Evolutionary conservation across 2,329 filamentous ascomycete species (phyloP), one percentile per base, ranked within the genome.

Genomic region (Beauveria bassiana): DNA sequence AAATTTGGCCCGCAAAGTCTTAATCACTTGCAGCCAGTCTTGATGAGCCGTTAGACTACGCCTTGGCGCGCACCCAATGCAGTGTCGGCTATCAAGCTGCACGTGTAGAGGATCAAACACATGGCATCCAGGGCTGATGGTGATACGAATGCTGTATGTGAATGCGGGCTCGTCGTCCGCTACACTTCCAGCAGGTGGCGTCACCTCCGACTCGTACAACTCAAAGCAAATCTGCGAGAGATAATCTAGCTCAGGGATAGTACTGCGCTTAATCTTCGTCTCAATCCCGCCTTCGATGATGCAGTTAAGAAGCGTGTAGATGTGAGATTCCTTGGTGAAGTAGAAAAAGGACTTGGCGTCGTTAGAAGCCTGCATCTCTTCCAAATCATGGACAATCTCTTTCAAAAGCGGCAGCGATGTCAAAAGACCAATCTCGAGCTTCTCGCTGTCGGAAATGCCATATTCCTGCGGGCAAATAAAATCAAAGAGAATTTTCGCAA

Each of bases 401-500:
- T 96, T 96, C 51, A 99, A 84, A 18, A 99, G 81, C 2, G 95
- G 96, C 52, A 99, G 79, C 14, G 93, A 97, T 0, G 95, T 99
- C 67, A 99, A 78, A 1, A 99, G 83, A 2, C 95, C 95, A 73
- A 99, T 99, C 72, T 99, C 95, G n/a, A 99, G 84, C 79, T 99
- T 99, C 76, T 99, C 95, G 63, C 86, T 88, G 70, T 97, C 90
- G 4, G 90, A 91, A 66, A 99, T 99, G 59, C 95, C 95, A 70
- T 99, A 99, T 74, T 99, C 95, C 70, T 99, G 95, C 1, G 95
- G 95, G 60, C 95, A 96, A 69, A 99, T 96, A 72, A 97, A 99
- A 75, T 99, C 95, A 70, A 99, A 99, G 16, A 99, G 78, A 14
- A 98, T 88, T 75, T 99, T 99, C 61, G 91, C 91, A 52, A 97